These are phyloP conservation scores for Amaranthus hypochondriacus DNA, from an alignment of 148 eudicot species.

Conservation along the genomic window DNA sequence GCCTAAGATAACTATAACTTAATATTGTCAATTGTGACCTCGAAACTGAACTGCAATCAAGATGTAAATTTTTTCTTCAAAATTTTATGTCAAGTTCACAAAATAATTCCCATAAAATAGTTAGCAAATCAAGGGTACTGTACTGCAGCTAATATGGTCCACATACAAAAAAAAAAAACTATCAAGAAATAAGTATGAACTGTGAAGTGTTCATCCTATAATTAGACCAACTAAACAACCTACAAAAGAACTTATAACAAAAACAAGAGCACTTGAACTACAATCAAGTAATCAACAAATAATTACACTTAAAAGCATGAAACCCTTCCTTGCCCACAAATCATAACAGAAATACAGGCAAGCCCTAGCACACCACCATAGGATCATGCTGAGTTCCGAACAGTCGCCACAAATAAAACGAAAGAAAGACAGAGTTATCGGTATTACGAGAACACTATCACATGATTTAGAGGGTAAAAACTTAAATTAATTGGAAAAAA, in stretches of 20 bases:
- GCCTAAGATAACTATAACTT: not conserved
- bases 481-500: conserved; percentile 1
- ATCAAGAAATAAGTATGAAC: not conserved
- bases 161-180: not conserved
- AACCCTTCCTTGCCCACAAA: not conserved
- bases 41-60: not conserved
- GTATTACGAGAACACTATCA: not conserved
- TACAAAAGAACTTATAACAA: not conserved
- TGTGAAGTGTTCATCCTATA: conserved; percentile 2
- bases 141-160: not conserved
- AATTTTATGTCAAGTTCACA: conserved; percentile 21
- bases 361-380: conserved; percentile 28
- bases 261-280: not conserved
- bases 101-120: conserved; percentile 3
- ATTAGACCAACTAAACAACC: not conserved
- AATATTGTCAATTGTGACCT: not conserved
- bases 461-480: not conserved
- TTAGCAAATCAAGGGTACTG: not conserved
- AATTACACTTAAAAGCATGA: not conserved
- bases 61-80: conserved; percentile 3
- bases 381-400: not conserved
- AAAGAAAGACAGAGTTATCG: conserved; percentile 27
- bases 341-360: conserved; percentile 17
- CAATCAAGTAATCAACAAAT: not conserved
- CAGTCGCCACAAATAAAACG: not conserved